Conservation (phyloP, 129 eudicot species). For the Calendula officinalis region DNA sequence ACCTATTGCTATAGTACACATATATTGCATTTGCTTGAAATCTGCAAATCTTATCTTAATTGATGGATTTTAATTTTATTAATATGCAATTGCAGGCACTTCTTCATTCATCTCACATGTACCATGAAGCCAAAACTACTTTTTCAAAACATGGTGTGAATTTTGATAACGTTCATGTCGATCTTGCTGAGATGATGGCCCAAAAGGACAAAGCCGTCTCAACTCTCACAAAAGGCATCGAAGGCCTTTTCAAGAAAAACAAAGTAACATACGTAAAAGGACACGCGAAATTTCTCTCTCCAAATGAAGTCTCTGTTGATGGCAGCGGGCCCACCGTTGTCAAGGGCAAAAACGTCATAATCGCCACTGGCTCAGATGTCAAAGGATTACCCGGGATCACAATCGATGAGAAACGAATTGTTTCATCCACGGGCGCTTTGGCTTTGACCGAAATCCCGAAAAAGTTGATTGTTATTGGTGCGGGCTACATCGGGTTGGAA, state of each 20-base stretch:
- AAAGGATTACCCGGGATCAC: constrained; percentile 30
- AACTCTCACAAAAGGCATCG: constrained; percentile 68
- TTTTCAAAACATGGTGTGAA: constrained; percentile 82
- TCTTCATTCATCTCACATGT: constrained; percentile 95
- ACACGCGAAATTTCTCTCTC: constrained; percentile 71
- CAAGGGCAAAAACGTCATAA: constrained; percentile 25
- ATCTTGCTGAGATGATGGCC: constrained; percentile 87
- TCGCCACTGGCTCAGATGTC: constrained; percentile 29
- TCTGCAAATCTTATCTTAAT: no score
- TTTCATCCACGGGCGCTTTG: constrained; percentile 26
- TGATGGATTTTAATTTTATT: neutral
- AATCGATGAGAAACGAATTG: constrained; percentile 25
- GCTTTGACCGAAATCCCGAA: constrained; percentile 21
- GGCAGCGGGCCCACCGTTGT: constrained; percentile 7
- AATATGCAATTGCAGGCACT: constrained; percentile 52
- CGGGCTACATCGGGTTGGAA: constrained; percentile 28
- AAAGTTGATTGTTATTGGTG: constrained; percentile 22
- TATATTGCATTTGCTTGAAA: no score
- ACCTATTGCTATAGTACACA: no score
- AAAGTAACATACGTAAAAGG: constrained; percentile 86
- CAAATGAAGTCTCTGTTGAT: constrained; percentile 55
- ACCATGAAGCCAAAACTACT: constrained; percentile 75
- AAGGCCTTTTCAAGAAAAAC: constrained; percentile 86
- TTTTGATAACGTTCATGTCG: constrained; percentile 63
- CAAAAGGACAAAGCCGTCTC: constrained; percentile 90